A percentile compares a stretch with the other conserved stretches of the same genome.
Conservation (phyloP, 495 filamentous ascomycete species). For the Staphylotrichum longicolle region DNA sequence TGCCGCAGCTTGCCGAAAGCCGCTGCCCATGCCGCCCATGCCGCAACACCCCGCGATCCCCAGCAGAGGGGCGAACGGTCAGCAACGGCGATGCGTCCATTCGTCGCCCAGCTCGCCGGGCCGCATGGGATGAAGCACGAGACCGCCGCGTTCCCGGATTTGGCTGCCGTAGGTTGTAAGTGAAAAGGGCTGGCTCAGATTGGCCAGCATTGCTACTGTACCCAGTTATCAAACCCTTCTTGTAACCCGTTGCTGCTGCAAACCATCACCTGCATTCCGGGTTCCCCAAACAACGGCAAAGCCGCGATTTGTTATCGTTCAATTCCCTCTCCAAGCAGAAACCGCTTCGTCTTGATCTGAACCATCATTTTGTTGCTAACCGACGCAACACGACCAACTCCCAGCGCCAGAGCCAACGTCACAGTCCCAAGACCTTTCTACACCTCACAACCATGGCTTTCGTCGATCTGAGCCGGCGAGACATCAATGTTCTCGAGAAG, state of each 20-base stretch:
- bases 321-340: not conserved
- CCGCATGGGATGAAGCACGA: slow-evolving; percentile 16
- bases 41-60: not conserved
- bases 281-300: not conserved
- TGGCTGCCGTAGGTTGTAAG: slow-evolving; percentile 9
- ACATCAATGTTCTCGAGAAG: slow-evolving; percentile 68
- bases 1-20: slow-evolving; percentile 33
- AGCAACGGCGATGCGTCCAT: slow-evolving; percentile 17
- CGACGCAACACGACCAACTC: too few relatives aligned
- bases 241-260: not conserved
- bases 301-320: not conserved
- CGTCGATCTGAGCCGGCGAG: slow-evolving; percentile 61
- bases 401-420: too few relatives aligned
- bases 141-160: slow-evolving; percentile 17
- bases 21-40: slow-evolving; percentile 5
- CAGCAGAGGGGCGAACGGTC: slow-evolving; percentile 17
- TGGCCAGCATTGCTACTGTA: slow-evolving; percentile 2
- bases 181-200: slow-evolving; percentile 10
- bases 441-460: slow-evolving; percentile 42
- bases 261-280: not conserved
- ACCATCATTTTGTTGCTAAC: not conserved
- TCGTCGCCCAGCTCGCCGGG: not conserved
- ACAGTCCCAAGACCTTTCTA: too few relatives aligned
- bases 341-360: not conserved
- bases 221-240: not conserved